Conservation (phyloP, 805 yeast species). For the Yamadazyma scolyti region DNA sequence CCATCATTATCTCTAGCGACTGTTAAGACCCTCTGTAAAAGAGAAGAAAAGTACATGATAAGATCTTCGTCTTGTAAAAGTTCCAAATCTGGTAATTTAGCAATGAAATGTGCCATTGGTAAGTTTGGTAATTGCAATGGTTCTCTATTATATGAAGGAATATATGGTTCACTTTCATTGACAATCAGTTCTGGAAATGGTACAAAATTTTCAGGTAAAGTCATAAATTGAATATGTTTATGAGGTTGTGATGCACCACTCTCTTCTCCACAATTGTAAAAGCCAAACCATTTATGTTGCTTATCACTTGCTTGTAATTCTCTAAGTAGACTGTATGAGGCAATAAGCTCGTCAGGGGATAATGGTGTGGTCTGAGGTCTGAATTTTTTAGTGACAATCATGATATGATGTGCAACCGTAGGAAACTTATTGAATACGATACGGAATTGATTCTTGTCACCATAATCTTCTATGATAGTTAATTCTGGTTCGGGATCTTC, state of each 20-base stretch:
- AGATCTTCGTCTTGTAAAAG: constrained; percentile 52
- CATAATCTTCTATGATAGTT: constrained; percentile 53
- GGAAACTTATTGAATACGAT: constrained; percentile 86
- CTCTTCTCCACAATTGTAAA: constrained; percentile 82
- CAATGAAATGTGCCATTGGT: constrained; percentile 78
- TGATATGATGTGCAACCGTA: constrained; percentile 71
- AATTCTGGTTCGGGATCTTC: constrained; percentile 73
- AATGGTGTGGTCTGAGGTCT: constrained; percentile 70
- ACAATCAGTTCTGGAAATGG: constrained; percentile 53
- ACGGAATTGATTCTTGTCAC: constrained; percentile 48
- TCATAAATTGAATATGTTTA: constrained; percentile 85
- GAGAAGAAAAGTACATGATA: constrained; percentile 65
- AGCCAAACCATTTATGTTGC: constrained; percentile 61
- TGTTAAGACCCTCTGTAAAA: constrained; percentile 69
- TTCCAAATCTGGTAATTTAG: constrained; percentile 48
- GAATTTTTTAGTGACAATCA: constrained; percentile 74
- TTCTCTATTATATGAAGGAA: constrained; percentile 48
- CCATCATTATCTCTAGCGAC: constrained; percentile 51
- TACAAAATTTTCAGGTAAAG: constrained; percentile 54
- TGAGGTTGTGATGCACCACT: constrained; percentile 96
- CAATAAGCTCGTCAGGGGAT: constrained; percentile 63
- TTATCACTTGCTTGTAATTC: constrained; percentile 42
- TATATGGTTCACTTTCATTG: constrained; percentile 44
- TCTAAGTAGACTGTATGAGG: constrained; percentile 53
- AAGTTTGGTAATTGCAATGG: constrained; percentile 61